A percentile compares a stretch with the other conserved stretches of the same genome.
Evolutionary conservation across 2,329 filamentous ascomycete genomes (phyloP).

Genomic region (Diaporthe sp.): DNA sequence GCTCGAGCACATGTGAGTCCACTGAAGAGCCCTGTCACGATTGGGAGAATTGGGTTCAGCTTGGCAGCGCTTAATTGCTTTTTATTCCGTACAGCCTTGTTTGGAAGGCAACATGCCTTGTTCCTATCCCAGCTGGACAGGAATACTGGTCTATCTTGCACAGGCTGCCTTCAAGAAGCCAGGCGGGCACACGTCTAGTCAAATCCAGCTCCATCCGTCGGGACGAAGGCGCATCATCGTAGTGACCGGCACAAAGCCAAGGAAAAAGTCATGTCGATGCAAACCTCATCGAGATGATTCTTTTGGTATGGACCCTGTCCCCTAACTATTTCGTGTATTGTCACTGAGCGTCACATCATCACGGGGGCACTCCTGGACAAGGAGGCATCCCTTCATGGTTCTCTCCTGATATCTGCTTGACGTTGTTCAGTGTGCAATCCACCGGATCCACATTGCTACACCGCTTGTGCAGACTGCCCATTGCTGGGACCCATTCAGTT

Average conservation of each 20-base stretch:
- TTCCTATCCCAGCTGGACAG: neutral
- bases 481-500: slow-evolving; percentile 12
- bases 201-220: neutral
- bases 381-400: neutral
- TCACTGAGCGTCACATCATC: neutral
- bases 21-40: neutral
- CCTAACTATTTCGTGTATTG: no score
- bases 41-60: neutral
- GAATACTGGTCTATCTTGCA: neutral
- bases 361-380: neutral
- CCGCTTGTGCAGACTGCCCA: neutral
- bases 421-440: neutral
- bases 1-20: neutral
- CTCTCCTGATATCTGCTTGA: neutral
- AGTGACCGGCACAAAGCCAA: neutral
- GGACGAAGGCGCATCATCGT: neutral
- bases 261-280: neutral
- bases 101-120: neutral
- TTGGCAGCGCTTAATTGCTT: neutral
- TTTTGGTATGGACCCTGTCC: no score
- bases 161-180: neutral
- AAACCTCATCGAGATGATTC: neutral
- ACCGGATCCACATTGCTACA: neutral
- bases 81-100: neutral
- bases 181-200: neutral